Base-by-base conservation (phyloP, 495 filamentous ascomycete species). In the Tuber magnatum region DNA sequence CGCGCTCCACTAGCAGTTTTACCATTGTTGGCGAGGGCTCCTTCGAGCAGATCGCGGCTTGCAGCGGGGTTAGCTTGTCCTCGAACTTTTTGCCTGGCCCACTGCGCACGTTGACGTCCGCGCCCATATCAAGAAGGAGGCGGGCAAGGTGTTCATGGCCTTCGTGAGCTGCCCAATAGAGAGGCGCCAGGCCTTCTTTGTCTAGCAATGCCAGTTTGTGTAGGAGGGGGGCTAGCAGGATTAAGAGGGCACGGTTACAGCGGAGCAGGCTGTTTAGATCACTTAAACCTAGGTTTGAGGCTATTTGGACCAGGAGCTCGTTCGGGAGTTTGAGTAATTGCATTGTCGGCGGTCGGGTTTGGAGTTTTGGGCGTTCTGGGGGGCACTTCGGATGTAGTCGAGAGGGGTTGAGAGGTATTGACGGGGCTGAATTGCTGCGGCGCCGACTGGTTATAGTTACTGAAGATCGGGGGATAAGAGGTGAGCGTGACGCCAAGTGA, bases 261-360 rank as follows among this genome's bases (percentile, higher is more conserved):
- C 68, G 51, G 41, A 76, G 48, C 9, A 73, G 69, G 38, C 72
- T 56, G 48, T 48, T n/a, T n/a, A 73, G 41, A 20, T 68, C 69
- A 39, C 44, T 38, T 18, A 44, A 32, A n/a, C 40, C 28, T 32
- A 76, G 41, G 10, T 75, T 39, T 65, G 61, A 24, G 44, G 40
- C 38, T 71, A 75, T 65, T 35, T 32, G 70, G 18, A 76, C 42
- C 39, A 76, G 40, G 10, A 73, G 51, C 48, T 76, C 74, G 41
- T 76, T 76, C 71, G 74, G 74, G 18, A 73, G 42, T 8, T 41
- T 3, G 28, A 69, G 74, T 16, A 69, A 65, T 9, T 22, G 20
- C 51, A 73, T 73, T 68, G 20, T 9, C 44, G 51, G 32, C 42
- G 56, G 56, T 65, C 56, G 56, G 5, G 56, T 20, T 35, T 65